Evolutionary conservation across 805 yeast genomes (phyloP).

Genomic region (Candida dajiaensis): DNA sequence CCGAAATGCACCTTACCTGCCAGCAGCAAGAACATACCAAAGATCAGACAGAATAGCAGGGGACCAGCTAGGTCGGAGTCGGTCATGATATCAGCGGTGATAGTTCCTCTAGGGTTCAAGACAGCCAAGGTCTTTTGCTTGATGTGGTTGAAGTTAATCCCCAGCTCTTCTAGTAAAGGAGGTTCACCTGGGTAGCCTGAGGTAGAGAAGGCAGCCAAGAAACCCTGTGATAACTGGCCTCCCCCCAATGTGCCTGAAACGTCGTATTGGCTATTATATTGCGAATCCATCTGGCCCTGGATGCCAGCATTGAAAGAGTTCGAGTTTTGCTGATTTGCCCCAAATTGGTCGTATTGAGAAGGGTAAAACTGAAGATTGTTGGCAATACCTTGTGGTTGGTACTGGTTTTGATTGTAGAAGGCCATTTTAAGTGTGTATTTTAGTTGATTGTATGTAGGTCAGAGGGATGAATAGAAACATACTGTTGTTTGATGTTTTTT

Average conservation of each 20-base stretch:
- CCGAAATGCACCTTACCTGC: slow-evolving; percentile 97
- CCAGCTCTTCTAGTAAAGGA: slow-evolving; percentile 85
- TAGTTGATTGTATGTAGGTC: neutral
- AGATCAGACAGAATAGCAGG: slow-evolving; percentile 75
- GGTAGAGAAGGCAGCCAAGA: slow-evolving; percentile 88
- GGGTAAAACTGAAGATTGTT: slow-evolving; percentile 26
- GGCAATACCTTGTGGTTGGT: neutral
- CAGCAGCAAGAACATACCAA: slow-evolving; percentile 74
- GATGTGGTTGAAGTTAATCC: slow-evolving; percentile 87
- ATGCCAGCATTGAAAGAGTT: slow-evolving; percentile 13
- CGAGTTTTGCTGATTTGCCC: neutral
- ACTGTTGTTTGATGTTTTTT: neutral
- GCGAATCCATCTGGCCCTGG: slow-evolving; percentile 33
- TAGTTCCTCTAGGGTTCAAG: slow-evolving; percentile 60
- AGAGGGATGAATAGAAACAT: neutral
- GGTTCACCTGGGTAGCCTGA: slow-evolving; percentile 95
- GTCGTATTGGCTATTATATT: slow-evolving; percentile 15
- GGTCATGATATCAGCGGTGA: slow-evolving; percentile 70
- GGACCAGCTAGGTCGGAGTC: slow-evolving; percentile 97
- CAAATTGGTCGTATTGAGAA: slow-evolving; percentile 18
- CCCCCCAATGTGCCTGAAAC: slow-evolving; percentile 23
- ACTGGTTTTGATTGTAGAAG: slow-evolving; percentile 6
- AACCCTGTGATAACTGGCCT: slow-evolving; percentile 59
- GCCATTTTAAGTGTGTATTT: slow-evolving; percentile 3
- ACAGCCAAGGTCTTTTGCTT: slow-evolving; percentile 81